Conservation (phyloP, 192 early-diverging fungal species). For the Endogone sp. region DNA sequence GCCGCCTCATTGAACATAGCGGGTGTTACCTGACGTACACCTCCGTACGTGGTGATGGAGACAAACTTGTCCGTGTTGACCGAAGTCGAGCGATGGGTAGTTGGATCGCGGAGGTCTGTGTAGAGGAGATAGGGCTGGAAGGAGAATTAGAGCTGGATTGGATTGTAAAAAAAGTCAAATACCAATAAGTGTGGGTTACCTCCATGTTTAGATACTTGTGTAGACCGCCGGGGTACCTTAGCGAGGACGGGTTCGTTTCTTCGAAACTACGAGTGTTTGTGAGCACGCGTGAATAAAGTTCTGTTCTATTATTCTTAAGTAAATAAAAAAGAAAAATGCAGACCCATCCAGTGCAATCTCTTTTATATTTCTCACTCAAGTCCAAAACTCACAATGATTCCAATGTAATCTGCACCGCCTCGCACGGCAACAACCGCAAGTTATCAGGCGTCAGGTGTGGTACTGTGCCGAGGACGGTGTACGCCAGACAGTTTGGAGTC, state of each 20-base stretch:
- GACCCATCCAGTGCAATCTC: no score
- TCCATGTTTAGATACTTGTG: constrained; percentile 45
- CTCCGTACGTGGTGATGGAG: constrained; percentile 41
- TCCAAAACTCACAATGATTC: constrained; percentile 43
- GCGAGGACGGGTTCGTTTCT: constrained; percentile 33
- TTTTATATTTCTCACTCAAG: no score
- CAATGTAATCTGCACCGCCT: constrained; percentile 38
- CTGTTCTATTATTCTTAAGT: no score
- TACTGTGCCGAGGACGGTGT: constrained; percentile 46
- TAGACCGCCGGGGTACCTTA: constrained; percentile 28
- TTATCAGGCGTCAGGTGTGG: constrained; percentile 53
- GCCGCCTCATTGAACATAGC: constrained; percentile 38
- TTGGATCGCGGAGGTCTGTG: constrained; percentile 47
- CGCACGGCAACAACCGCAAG: constrained; percentile 32
- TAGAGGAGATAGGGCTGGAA: constrained; percentile 32
- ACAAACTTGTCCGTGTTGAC: constrained; percentile 47
- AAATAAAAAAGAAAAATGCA: no score
- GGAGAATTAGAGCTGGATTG: not conserved
- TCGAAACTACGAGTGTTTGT: constrained; percentile 32
- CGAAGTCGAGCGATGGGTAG: constrained; percentile 23
- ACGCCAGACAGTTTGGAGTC: constrained; percentile 52
- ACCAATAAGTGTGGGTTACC: constrained; percentile 1
- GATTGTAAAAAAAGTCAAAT: not conserved
- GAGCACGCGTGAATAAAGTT: no score
- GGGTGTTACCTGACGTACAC: constrained; percentile 45